Base-by-base conservation (phyloP, 2,329 filamentous ascomycete species). In the Scedosporium aurantiacum region DNA sequence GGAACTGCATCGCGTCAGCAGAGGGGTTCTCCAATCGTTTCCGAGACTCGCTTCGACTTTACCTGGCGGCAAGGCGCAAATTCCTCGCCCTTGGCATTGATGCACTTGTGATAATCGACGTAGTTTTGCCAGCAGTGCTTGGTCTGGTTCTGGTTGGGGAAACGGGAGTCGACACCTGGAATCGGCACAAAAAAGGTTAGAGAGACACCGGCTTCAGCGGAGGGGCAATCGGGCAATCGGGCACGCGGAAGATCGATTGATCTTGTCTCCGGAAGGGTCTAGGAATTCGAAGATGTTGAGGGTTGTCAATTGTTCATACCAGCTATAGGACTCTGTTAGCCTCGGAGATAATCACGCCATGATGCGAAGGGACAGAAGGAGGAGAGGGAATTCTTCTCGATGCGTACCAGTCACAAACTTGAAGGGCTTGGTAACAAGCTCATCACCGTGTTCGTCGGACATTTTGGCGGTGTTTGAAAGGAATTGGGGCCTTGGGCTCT, bases 51-150 rank as follows among this genome's bases (percentile, higher is more conserved):
- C 6, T 32, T 16, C 21, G 37, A 18, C 41, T 75, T 67, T 87
- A 96, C 92, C 88, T 97, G 92, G 73, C 87, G 88, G 89, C 93
- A 97, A 67, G 93, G 93, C 70, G 90, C 88, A 78, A 97, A 97
- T 75, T 97, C 92, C 83, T 97, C 93, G 78, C 93, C 93, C 86
- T 97, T 97, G 79, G 92, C 93, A 75, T 88, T 82, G 78, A 97
- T 91, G 83, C 94, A 99, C 86, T 99, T 99, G 87, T 99, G 90
- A 85, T 99, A 97, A 79, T 99, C 94, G 82, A 99, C 94, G 81
- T 99, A 99, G 86, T 99, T 99, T 79, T 99, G 95, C 94, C 94
- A 99, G 90, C 94, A 99, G 86, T 99, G 92, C 89, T 97, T 97
- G 80, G 92, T 89, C 82, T 94, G 90, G 83, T 99, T 99, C 83